These are phyloP conservation scores for Nicotiana attenuata DNA, from an alignment of 257 asterid species.

Conservation along the genomic window DNA sequence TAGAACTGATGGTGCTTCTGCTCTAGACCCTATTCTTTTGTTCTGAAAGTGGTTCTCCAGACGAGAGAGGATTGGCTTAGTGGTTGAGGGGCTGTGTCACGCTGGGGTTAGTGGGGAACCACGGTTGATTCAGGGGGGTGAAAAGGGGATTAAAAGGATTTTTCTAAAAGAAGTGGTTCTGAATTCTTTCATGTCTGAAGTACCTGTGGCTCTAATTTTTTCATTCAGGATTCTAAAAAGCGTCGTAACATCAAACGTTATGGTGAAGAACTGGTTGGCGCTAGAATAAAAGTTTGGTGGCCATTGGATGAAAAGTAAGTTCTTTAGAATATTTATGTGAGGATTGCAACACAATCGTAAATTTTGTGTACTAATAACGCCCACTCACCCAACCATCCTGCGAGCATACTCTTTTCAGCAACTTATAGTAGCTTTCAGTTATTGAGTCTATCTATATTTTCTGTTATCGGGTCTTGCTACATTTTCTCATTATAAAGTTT, in stretches of 20 bases:
- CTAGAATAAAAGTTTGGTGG: slow-evolving; percentile 49
- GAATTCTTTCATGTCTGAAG: background rate
- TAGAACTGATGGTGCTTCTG: no score
- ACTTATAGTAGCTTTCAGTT: background rate
- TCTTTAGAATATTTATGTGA: slow-evolving; percentile 1
- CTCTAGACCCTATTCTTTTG: background rate
- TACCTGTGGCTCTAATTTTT: background rate
- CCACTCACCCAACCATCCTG: background rate
- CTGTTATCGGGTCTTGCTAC: no score
- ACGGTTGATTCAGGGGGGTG: background rate
- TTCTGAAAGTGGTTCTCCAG: background rate
- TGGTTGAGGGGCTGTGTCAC: background rate
- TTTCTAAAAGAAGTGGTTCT: background rate
- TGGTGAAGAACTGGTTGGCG: slow-evolving; percentile 42
- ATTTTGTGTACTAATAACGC: background rate
- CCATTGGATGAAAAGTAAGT: slow-evolving; percentile 38
- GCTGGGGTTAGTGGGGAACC: background rate
- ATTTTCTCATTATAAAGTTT: slow-evolving; percentile 17
- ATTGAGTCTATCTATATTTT: no score
- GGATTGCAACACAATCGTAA: background rate
- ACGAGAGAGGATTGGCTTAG: background rate
- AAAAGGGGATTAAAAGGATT: background rate
- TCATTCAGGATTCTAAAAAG: slow-evolving; percentile 23
- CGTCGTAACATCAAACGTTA: slow-evolving; percentile 19
- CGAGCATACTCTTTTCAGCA: background rate